Conservation (phyloP, 2,329 filamentous ascomycete species). For the Colletotrichum zoysiae region DNA sequence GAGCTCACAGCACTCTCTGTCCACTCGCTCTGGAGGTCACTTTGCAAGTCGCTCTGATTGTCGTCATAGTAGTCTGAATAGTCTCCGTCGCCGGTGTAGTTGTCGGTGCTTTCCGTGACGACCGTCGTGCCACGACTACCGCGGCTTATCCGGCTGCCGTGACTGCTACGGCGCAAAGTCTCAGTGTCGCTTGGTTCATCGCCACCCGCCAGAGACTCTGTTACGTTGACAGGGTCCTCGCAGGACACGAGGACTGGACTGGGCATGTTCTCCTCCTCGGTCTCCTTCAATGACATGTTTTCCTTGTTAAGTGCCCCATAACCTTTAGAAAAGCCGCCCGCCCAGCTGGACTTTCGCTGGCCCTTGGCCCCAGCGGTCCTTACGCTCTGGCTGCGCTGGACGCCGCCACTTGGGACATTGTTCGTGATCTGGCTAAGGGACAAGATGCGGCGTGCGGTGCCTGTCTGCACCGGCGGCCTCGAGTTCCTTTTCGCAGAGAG, state of each 20-base stretch:
- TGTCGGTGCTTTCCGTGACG: conserved; percentile 56
- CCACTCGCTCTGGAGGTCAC: conserved; percentile 59
- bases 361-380: conserved; percentile 68
- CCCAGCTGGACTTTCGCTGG: conserved; percentile 79
- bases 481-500: conserved; percentile 65
- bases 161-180: conserved; percentile 60
- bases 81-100: conserved; percentile 53
- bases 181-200: conserved; percentile 64
- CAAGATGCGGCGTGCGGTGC: conserved; percentile 82
- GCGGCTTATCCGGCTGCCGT: conserved; percentile 49
- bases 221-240: conserved; percentile 17
- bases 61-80: conserved; percentile 53
- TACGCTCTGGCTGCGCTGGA: conserved; percentile 84
- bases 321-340: conserved; percentile 61
- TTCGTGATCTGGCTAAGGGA: conserved; percentile 91
- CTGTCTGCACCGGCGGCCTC: conserved; percentile 59
- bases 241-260: conserved; percentile 27
- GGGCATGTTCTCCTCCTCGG: conserved; percentile 65
- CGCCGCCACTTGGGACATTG: conserved; percentile 73
- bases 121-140: conserved; percentile 62
- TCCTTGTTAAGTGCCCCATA: conserved; percentile 72
- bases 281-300: conserved; percentile 72
- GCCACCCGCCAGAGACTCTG: conserved; percentile 42
- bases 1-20: conserved; percentile 56
- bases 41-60: conserved; percentile 42